Evolutionary conservation across 2,329 filamentous ascomycete species (phyloP).

Genomic region (Colletotrichum musicola): DNA sequence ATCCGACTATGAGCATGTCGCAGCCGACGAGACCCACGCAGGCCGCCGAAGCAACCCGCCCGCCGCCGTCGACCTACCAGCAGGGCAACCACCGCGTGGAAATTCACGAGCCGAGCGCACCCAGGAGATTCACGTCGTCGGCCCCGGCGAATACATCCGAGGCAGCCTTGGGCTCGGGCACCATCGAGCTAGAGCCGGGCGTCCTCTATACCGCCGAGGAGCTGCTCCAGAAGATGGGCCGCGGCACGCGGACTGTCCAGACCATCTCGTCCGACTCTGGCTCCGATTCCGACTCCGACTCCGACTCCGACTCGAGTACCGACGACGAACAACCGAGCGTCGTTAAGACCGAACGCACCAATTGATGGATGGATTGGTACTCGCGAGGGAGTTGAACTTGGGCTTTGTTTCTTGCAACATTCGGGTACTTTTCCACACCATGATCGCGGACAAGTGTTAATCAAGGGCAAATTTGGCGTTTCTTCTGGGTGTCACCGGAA

Average conservation of each 20-base stretch:
- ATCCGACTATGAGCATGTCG: constrained; percentile 48
- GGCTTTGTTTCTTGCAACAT: too few relatives aligned
- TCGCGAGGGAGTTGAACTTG: too few relatives aligned
- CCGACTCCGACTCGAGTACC: constrained; percentile 23
- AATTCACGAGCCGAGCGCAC: constrained; percentile 18
- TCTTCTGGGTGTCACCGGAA: neutral
- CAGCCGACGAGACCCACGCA: neutral
- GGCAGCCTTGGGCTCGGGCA: neutral
- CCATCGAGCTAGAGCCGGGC: constrained; percentile 33
- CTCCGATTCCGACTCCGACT: constrained; percentile 6
- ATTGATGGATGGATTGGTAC: too few relatives aligned
- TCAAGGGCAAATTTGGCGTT: neutral
- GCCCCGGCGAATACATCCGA: neutral
- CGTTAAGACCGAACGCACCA: neutral
- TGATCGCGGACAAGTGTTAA: too few relatives aligned
- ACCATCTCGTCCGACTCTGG: neutral
- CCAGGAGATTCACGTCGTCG: neutral
- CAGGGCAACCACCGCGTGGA: constrained; percentile 16
- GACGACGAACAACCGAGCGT: neutral
- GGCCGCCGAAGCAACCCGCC: neutral
- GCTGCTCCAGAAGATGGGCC: constrained; percentile 9
- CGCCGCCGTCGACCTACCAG: constrained; percentile 11
- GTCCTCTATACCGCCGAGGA: constrained; percentile 43
- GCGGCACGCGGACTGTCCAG: neutral
- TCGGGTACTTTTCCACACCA: too few relatives aligned